Conservation (phyloP, 1,284 basidiomycete species). For the Leccinum fallax region DNA sequence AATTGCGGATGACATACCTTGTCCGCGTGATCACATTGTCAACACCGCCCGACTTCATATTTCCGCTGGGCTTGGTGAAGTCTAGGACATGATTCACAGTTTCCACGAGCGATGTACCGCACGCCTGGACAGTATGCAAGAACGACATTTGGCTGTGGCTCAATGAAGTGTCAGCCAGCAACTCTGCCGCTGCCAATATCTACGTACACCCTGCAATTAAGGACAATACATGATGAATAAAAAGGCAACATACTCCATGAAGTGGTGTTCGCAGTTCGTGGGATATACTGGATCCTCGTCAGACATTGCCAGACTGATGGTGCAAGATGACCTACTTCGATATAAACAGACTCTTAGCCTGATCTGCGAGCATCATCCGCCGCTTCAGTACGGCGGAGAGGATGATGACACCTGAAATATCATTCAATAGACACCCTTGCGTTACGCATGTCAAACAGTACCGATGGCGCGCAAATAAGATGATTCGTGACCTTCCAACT, state of each 20-base stretch:
- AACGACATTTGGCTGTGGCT: constrained; percentile 86
- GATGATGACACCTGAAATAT: constrained; percentile 79
- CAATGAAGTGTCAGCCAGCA: constrained; percentile 81
- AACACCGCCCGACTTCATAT: constrained; percentile 72
- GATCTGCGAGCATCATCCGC: constrained; percentile 92
- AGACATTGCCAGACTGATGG: constrained; percentile 1
- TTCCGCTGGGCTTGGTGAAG: constrained; percentile 95
- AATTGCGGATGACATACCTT: constrained; percentile 42
- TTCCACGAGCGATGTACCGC: constrained; percentile 81
- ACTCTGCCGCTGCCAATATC: constrained; percentile 90
- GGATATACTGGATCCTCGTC: constrained; percentile 67
- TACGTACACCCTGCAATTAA: constrained; percentile 31
- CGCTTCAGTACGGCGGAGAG: constrained; percentile 92
- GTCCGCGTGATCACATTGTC: constrained; percentile 74
- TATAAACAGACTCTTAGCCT: constrained; percentile 88
- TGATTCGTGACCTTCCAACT: constrained; percentile 91
- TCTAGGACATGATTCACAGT: constrained; percentile 97
- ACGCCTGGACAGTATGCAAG: constrained; percentile 87
- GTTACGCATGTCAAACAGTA: constrained; percentile 27
- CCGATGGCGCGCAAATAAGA: constrained; percentile 90
- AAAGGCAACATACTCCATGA: constrained; percentile 63
- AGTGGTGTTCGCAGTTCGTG: constrained; percentile 91
- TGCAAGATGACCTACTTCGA: constrained; percentile 64
- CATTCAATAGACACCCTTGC: constrained; percentile 14
- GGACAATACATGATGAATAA: neutral